These are phyloP conservation scores for Penicillium sp. DNA, from an alignment of 2,329 filamentous ascomycete species.

Conservation along the genomic window DNA sequence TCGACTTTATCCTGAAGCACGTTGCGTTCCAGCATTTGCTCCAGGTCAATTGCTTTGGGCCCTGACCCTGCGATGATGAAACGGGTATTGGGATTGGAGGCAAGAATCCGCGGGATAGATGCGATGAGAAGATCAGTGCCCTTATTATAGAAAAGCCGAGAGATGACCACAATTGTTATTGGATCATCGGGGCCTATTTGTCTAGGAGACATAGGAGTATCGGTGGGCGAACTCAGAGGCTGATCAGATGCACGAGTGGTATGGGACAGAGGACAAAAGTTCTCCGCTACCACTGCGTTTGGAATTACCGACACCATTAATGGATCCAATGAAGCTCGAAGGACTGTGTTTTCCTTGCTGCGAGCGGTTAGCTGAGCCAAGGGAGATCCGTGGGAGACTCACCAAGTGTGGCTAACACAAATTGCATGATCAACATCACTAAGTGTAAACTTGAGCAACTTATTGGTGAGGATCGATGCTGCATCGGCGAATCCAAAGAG, in stretches of 20 bases:
- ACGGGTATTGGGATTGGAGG: conserved; percentile 84
- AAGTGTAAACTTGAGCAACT: conserved; percentile 90
- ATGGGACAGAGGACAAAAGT: conserved; percentile 74
- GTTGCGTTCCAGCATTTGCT: conserved; percentile 96
- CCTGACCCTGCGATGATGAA: conserved; percentile 97
- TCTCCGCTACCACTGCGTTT: conserved; percentile 94
- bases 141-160: conserved; percentile 97
- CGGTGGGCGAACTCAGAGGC: conserved; percentile 22
- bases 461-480: conserved; percentile 93
- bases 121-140: conserved; percentile 96
- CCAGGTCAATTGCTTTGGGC: conserved; percentile 93
- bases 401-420: conserved; percentile 98
- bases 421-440: conserved; percentile 98
- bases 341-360: conserved; percentile 96
- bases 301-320: conserved; percentile 97
- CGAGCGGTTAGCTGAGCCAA: not conserved
- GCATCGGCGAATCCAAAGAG: conserved; percentile 97
- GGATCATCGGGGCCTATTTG: conserved; percentile 77
- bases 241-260: conserved; percentile 41
- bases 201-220: conserved; percentile 57
- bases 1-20: conserved; percentile 91
- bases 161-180: conserved; percentile 96
- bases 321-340: conserved; percentile 89
- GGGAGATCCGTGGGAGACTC: conserved; percentile 26
- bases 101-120: conserved; percentile 87